Evolutionary conservation across 495 filamentous ascomycete genomes (phyloP), one percentile per base, ranked within the genome.

Genomic region (Daldinia bambusicola): DNA sequence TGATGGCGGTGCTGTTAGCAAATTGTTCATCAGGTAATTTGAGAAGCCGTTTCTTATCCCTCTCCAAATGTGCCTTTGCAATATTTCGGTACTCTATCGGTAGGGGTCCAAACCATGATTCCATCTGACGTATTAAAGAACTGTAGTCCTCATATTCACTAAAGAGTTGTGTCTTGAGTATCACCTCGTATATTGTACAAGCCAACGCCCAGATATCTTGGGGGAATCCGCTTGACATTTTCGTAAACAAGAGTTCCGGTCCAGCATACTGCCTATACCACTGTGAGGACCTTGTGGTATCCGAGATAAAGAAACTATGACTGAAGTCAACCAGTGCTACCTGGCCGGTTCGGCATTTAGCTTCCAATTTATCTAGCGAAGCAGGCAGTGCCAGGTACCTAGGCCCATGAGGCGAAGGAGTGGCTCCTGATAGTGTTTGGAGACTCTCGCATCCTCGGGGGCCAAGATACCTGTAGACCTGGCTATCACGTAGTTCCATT

Each of bases 131-230:
- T 37, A 72, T 37, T 14, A 70, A 18, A 0, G 62, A 61, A 1
- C 56, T 50, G 12, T 52, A 32, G n/a, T 61, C 36, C 1, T 70
- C 6, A 37, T 61, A 61, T 52, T 70, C 68, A 13, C 68, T 66
- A 6, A 70, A 61, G 0, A 70, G 31, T 20, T 31, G 68, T 6
- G 13, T 52, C 6, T 34, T 56, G 10, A 45, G 10, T 0, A 56
- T 70, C 4, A 77, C 41, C 38, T 74, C 36, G 14, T 37, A 40
- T 26, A 79, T 70, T 0, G 69, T 74, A 38, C 65, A 68, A 0
- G 66, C 69, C 0, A 79, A 66, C 2, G 75, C 62, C 73, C 71
- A 79, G 4, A 79, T 66, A 61, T 79, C 76, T 3, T 53, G 38
- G 10, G 61, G 41, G 1, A 60, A 53, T 0, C 73, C 76, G 5